Evolutionary conservation across 345 rosid species (phyloP).

Genomic region (Pseudoturritis turrita): DNA sequence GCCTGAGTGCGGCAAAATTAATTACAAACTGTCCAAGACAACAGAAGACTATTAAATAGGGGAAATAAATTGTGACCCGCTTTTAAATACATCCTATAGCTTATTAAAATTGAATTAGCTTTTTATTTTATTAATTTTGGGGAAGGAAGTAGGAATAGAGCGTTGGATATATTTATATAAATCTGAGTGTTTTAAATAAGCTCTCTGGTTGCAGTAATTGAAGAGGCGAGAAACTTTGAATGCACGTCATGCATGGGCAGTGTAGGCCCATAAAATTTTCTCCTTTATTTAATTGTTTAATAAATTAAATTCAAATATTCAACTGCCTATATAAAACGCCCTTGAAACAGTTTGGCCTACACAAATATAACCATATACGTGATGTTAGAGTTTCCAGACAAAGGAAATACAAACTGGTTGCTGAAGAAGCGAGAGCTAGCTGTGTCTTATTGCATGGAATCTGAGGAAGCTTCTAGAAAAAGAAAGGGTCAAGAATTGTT

Average conservation of each 20-base stretch:
- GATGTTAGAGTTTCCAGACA: conserved; percentile 26
- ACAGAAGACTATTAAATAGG: conserved; percentile 9
- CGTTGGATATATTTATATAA: conserved; percentile 18
- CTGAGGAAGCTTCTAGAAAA: conserved; percentile 44
- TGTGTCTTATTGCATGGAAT: conserved; percentile 14
- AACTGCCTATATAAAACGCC: conserved; percentile 12
- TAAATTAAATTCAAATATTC: conserved; percentile 12
- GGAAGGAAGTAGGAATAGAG: conserved; percentile 1
- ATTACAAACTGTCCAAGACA: conserved; percentile 17
- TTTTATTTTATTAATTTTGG: background rate
- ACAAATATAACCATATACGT: conserved; percentile 16
- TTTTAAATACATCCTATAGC: background rate
- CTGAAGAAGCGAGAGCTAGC: conserved; percentile 27
- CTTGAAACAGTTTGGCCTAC: conserved; percentile 10
- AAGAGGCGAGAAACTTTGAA: conserved; percentile 42
- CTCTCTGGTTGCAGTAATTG: conserved; percentile 20
- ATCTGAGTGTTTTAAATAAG: conserved; percentile 15
- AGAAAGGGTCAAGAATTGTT: conserved; percentile 43
- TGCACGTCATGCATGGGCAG: conserved; percentile 50
- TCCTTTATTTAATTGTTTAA: conserved; percentile 5
- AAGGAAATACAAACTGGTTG: conserved; percentile 29
- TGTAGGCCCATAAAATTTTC: conserved; percentile 9
- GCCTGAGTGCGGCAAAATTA: background rate
- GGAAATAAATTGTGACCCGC: background rate
- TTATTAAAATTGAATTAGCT: conserved; percentile 2